Percentiles rank a stretch among this genome's conserved stretches.
These are phyloP conservation scores for Populus pruinosa DNA, from an alignment of 345 rosid species.

Conservation along the genomic window DNA sequence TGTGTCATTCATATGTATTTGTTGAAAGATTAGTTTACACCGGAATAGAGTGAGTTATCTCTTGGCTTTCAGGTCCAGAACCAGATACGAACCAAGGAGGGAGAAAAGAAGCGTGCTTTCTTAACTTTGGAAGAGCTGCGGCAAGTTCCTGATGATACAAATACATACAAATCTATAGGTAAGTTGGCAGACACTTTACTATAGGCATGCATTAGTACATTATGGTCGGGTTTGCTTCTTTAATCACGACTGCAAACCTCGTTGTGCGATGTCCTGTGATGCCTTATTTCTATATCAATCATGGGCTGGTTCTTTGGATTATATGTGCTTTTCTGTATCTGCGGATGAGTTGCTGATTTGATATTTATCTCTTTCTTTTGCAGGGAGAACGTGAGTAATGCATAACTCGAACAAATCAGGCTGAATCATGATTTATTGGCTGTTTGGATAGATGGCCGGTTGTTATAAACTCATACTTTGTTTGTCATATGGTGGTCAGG, in stretches of 20 bases:
- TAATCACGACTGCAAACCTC: not conserved
- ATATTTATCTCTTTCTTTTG: conserved; percentile 27
- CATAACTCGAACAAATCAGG: conserved; percentile 5
- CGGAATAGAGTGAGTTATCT: conserved; percentile 16
- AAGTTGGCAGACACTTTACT: not conserved
- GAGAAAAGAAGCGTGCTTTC: conserved; percentile 87
- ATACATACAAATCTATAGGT: conserved; percentile 89
- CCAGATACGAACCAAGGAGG: conserved; percentile 84
- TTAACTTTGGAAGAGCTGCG: conserved; percentile 88
- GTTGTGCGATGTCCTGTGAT: not conserved
- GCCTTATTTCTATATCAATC: not conserved
- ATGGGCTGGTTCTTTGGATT: not conserved
- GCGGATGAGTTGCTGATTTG: not conserved
- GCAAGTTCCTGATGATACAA: conserved; percentile 67
- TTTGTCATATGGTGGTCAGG: conserved; percentile 43
- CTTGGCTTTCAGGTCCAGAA: conserved; percentile 62
- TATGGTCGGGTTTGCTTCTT: not conserved
- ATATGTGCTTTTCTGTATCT: not conserved
- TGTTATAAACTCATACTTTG: conserved; percentile 22
- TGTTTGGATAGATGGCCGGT: conserved; percentile 4
- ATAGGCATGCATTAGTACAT: not conserved
- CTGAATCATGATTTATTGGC: conserved; percentile 5
- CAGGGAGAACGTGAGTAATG: conserved; percentile 94
- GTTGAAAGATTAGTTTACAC: not conserved
- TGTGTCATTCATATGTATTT: not conserved